Evolutionary conservation across 257 asterid species (phyloP).

Genomic region (Capsicum baccatum): DNA sequence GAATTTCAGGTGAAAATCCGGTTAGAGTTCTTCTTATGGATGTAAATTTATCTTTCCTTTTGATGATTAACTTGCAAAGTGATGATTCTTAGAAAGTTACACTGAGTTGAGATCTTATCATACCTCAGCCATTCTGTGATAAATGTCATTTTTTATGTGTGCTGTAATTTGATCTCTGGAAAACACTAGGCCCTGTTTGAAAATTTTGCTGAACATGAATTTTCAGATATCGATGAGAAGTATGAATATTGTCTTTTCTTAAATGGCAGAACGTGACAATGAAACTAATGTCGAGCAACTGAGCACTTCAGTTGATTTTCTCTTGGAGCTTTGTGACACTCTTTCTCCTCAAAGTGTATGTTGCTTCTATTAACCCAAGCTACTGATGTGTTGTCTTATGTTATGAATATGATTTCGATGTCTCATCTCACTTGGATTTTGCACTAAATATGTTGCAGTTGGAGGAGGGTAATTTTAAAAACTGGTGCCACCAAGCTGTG

Average conservation of each 20-base stretch:
- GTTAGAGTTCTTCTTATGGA: background rate
- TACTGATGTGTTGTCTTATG: slow-evolving; percentile 26
- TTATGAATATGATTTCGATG: slow-evolving; percentile 11
- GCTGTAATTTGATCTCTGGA: background rate
- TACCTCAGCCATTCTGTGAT: background rate
- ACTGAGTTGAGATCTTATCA: slow-evolving; percentile 26
- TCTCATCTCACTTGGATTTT: background rate
- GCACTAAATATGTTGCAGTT: slow-evolving; percentile 47
- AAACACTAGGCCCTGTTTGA: background rate
- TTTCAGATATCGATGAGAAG: background rate
- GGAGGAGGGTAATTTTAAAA: slow-evolving; percentile 65
- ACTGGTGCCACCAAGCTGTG: slow-evolving; percentile 89
- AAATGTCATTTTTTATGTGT: background rate
- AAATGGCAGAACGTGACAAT: slow-evolving; percentile 48
- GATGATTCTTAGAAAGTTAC: slow-evolving; percentile 1
- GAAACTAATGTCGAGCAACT: slow-evolving; percentile 69
- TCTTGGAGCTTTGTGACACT: slow-evolving; percentile 83
- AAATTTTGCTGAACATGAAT: background rate
- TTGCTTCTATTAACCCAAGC: slow-evolving; percentile 30
- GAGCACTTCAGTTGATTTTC: slow-evolving; percentile 86
- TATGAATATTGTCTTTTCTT: background rate
- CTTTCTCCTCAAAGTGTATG: slow-evolving; percentile 58
- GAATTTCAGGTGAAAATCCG: slow-evolving; percentile 53
- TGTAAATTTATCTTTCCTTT: background rate
- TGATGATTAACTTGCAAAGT: slow-evolving; percentile 5